These are phyloP conservation scores for Pachysandra terminalis DNA, from an alignment of 164 flowering plant genomes.

Conservation along the genomic window DNA sequence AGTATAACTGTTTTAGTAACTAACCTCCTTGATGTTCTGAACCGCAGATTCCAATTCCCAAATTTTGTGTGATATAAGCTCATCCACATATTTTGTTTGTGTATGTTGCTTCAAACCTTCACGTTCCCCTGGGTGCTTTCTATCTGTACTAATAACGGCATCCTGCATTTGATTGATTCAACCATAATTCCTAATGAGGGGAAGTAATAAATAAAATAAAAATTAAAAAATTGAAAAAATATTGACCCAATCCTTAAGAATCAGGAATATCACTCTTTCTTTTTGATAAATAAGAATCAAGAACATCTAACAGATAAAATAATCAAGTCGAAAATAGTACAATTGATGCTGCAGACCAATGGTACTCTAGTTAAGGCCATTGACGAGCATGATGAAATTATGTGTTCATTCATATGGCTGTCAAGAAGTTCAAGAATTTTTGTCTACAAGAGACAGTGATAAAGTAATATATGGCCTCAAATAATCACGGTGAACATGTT, in stretches of 20 bases:
- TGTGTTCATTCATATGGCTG: neutral
- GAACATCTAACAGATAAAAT: neutral
- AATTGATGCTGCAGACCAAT: too few relatives aligned
- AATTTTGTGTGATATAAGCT: constrained; percentile 25
- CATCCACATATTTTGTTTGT: constrained; percentile 6
- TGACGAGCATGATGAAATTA: neutral
- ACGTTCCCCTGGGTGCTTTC: neutral
- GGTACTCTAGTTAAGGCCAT: neutral
- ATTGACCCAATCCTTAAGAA: neutral
- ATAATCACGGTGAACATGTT: too few relatives aligned
- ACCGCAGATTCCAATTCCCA: constrained; percentile 35
- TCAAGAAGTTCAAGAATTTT: neutral
- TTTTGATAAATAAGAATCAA: too few relatives aligned
- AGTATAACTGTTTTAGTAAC: constrained; percentile 13
- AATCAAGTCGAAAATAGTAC: neutral
- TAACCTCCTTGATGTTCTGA: constrained; percentile 38
- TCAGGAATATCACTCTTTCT: too few relatives aligned
- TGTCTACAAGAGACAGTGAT: neutral
- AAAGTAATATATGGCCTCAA: too few relatives aligned
- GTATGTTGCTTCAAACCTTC: constrained; percentile 8
- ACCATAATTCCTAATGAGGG: neutral
- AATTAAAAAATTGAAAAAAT: neutral
- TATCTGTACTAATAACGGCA: neutral
- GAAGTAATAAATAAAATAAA: neutral
- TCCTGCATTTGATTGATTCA: constrained; percentile 27